A percentile compares a stretch with the other conserved stretches of the same genome.
Evolutionary conservation across 495 filamentous ascomycete genomes (phyloP).

Genomic region (Aspergillus nanangensis): DNA sequence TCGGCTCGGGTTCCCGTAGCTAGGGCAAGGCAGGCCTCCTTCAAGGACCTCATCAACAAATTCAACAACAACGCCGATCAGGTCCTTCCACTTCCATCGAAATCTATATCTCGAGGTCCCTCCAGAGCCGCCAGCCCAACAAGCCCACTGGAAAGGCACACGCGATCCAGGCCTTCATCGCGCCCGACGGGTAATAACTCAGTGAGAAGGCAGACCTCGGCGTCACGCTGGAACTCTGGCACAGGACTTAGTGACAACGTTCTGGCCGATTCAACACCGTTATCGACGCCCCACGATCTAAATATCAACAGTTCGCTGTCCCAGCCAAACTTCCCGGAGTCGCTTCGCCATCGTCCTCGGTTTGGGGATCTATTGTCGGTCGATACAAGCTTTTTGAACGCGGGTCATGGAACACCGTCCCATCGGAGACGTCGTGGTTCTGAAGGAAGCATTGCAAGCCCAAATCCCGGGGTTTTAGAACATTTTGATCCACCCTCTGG

Average conservation of each 20-base stretch:
- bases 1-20: slow-evolving; percentile 17
- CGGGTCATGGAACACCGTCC: slow-evolving; percentile 37
- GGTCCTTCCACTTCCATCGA: slow-evolving; percentile 43
- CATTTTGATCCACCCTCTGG: slow-evolving; percentile 31
- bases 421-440: slow-evolving; percentile 46
- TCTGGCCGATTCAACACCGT: slow-evolving; percentile 3
- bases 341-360: slow-evolving; percentile 33
- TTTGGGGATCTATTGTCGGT: slow-evolving; percentile 49
- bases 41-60: slow-evolving; percentile 57
- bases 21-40: slow-evolving; percentile 44
- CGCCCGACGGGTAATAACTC: slow-evolving; percentile 22
- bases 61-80: slow-evolving; percentile 57
- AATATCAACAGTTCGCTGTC: neutral
- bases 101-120: slow-evolving; percentile 26
- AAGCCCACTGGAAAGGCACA: slow-evolving; percentile 21
- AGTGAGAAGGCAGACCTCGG: neutral
- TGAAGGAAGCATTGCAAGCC: slow-evolving; percentile 50
- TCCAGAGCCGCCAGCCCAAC: slow-evolving; percentile 28
- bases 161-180: slow-evolving; percentile 25
- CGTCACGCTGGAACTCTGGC: slow-evolving; percentile 12
- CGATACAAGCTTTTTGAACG: slow-evolving; percentile 29
- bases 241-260: neutral
- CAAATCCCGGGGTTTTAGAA: slow-evolving; percentile 46
- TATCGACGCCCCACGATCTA: slow-evolving; percentile 1
- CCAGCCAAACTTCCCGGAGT: slow-evolving; percentile 7